Evolutionary conservation across 495 filamentous ascomycete genomes (phyloP).

Genomic region (Penicillium goetzii): DNA sequence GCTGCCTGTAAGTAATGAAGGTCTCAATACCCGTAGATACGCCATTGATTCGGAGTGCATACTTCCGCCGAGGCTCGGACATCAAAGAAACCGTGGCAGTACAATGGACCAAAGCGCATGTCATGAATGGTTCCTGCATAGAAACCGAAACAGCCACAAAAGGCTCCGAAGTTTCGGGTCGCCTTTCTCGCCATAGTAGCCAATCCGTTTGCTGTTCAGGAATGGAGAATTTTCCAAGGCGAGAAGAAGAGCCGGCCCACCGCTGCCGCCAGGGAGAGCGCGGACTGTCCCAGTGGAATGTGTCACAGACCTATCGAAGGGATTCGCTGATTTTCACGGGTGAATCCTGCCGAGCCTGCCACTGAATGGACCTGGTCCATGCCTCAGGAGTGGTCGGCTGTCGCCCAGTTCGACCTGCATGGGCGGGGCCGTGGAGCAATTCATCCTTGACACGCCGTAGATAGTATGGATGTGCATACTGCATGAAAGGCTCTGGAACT

Average conservation of each 20-base stretch:
- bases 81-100: slow-evolving; percentile 17
- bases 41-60: not conserved
- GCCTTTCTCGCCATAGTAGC: slow-evolving; percentile 9
- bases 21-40: not conserved
- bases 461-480: slow-evolving; percentile 39
- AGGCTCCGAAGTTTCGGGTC: slow-evolving; percentile 8
- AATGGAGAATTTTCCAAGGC: not conserved
- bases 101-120: slow-evolving; percentile 1
- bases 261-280: slow-evolving; percentile 27
- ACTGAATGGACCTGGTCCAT: slow-evolving; percentile 27
- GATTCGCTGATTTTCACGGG: slow-evolving; percentile 17
- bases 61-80: not conserved
- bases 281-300: slow-evolving; percentile 27
- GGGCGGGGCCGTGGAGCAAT: slow-evolving; percentile 28
- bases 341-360: slow-evolving; percentile 28
- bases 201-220: slow-evolving; percentile 8
- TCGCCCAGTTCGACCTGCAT: slow-evolving; percentile 29
- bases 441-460: slow-evolving; percentile 28
- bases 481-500: slow-evolving; percentile 25
- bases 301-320: slow-evolving; percentile 34
- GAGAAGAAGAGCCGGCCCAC: slow-evolving; percentile 10
- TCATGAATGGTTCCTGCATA: slow-evolving; percentile 4
- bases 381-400: slow-evolving; percentile 30
- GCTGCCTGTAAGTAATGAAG: slow-evolving; percentile 18
- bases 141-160: slow-evolving; percentile 11